phyloP scores from a whole-genome alignment of 2,329 filamentous ascomycete species.

The Orbilia oligospora region DNA sequence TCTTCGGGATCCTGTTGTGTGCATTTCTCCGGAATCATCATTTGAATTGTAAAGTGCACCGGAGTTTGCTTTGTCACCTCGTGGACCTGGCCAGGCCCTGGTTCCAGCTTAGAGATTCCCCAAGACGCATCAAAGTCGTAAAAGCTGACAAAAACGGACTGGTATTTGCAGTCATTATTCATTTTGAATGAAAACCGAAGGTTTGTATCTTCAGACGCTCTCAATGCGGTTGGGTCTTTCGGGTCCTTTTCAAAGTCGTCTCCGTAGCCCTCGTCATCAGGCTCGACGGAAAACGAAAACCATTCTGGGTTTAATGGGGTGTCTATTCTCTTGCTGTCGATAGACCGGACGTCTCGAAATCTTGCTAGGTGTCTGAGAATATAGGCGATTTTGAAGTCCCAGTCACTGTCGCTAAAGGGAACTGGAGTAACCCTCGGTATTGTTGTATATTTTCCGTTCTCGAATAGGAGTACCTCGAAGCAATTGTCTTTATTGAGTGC shows the following conservation, averaged over 20 bases:
- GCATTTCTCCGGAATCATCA: background rate
- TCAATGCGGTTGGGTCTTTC: background rate
- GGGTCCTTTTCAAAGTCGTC: background rate
- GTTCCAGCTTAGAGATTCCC: slow-evolving; percentile 7
- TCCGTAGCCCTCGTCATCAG: background rate
- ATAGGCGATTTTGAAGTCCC: slow-evolving; percentile 1
- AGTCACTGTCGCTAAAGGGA: background rate
- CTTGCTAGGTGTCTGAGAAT: slow-evolving; percentile 19
- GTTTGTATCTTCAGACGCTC: background rate
- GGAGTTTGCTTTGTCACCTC: background rate
- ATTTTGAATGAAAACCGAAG: slow-evolving; percentile 9
- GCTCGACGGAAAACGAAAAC: slow-evolving; percentile 11
- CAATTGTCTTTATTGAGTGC: background rate
- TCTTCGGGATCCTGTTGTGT: slow-evolving; percentile 5
- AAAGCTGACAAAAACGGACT: slow-evolving; percentile 16
- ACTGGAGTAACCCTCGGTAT: slow-evolving; percentile 14
- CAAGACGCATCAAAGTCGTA: slow-evolving; percentile 26
- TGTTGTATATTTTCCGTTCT: background rate
- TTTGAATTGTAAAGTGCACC: background rate
- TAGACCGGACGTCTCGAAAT: slow-evolving; percentile 5
- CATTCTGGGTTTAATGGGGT: background rate
- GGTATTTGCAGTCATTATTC: background rate
- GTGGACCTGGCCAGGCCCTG: background rate
- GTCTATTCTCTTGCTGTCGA: background rate
- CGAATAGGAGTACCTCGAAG: background rate